Base-by-base conservation (phyloP, 2,329 filamentous ascomycete genomes). In the Fusarium sp. region DNA sequence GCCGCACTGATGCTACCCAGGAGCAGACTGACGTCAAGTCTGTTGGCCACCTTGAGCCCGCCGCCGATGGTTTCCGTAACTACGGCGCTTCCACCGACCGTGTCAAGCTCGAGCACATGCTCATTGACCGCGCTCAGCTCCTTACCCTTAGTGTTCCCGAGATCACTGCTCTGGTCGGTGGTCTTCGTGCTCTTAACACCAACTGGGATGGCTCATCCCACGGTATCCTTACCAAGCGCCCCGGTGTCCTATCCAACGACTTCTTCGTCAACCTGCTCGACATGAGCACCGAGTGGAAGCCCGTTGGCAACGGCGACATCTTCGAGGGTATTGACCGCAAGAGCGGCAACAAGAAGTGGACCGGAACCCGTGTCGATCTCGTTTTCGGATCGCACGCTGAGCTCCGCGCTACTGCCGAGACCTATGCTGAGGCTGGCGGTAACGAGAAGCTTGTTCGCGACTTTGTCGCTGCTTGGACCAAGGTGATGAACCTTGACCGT, bases 261-360 rank as follows among this genome's bases (percentile, higher is more conserved):
- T 94, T 93, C 86, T 94, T 94, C 77, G 86, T 92, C 80, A 93
- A 93, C 82, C 84, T 94, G 5, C 86, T 94, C 45, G 91, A 94
- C 79, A 87, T 86, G 76, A 82, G 80, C 80, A 92, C 87, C 5
- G 83, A 81, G 45, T 94, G 92, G 92, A 80, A 81, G 41, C 79
- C 80, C 63, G 74, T 75, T 16, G 81, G 80, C 66, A 54, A 63
- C 49, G 76, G 80, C 43, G 90, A 93, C 70, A 50, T 84, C 53
- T 93, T 86, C 76, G 86, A 90, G 74, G 91, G 90, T 51, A 74
- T 80, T 20, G 90, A 93, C 82, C 89, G 89, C 79, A 90, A 90
- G 84, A 87, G 85, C 12, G 90, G 90, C 48, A 75, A 82, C 64
- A 86, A 88, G 84, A 92, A 90, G 82, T 93, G 89, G 88, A 89